Evolutionary conservation across 305 asterid species (phyloP).

Genomic region (Ajuga reptans): DNA sequence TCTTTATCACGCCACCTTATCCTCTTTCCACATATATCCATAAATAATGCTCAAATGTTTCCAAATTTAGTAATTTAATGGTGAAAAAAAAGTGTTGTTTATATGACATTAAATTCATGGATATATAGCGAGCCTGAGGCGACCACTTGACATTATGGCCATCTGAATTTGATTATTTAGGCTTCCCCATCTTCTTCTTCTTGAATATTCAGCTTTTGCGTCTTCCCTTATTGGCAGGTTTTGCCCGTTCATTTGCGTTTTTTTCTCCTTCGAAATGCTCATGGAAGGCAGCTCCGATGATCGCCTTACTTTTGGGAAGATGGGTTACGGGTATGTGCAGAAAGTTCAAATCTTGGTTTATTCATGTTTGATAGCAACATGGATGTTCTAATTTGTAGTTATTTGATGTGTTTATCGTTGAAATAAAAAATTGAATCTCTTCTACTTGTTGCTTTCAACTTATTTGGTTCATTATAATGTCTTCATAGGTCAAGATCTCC

Average conservation of each 20-base stretch:
- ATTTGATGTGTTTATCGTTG: not conserved
- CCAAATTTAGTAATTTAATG: constrained; percentile 22
- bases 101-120: constrained; percentile 18
- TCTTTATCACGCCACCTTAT: constrained; percentile 48
- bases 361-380: not conserved
- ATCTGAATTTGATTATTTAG: constrained; percentile 14
- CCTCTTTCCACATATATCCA: constrained; percentile 32
- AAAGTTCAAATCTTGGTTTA: not conserved
- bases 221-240: constrained; percentile 9
- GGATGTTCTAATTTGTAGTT: not conserved
- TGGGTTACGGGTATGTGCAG: constrained; percentile 67
- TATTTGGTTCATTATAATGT: too few relatives aligned
- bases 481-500: too few relatives aligned
- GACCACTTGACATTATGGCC: constrained; percentile 32
- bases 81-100: not conserved
- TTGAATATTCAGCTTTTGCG: not conserved
- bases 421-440: too few relatives aligned
- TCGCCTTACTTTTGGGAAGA: constrained; percentile 89
- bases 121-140: constrained; percentile 11
- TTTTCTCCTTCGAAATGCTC: constrained; percentile 30
- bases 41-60: constrained; percentile 16
- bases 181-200: constrained; percentile 16
- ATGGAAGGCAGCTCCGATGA: constrained; percentile 69
- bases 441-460: too few relatives aligned
- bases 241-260: constrained; percentile 15